Conservation (phyloP, 2,329 filamentous ascomycete genomes). For the Ceratocystis colombiana region DNA sequence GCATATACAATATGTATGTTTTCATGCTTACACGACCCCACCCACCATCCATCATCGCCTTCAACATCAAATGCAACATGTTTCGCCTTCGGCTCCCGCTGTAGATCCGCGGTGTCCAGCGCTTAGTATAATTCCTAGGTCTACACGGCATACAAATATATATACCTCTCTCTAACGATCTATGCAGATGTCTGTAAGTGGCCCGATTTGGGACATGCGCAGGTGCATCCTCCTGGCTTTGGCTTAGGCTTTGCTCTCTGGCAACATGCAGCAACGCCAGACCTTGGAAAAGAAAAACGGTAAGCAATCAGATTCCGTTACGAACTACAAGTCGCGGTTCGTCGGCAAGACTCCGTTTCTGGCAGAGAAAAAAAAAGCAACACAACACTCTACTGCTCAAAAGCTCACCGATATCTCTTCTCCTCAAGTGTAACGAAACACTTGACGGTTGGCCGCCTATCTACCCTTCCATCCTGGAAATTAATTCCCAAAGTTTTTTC, state of each 20-base stretch:
- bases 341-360: slow-evolving; percentile 3
- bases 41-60: slow-evolving; percentile 51
- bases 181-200: slow-evolving; percentile 34
- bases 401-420: too few species aligned
- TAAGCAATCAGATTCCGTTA: not conserved
- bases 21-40: too few species aligned
- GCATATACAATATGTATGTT: too few species aligned
- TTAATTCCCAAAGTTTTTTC: too few species aligned
- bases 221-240: slow-evolving; percentile 64
- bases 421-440: too few species aligned
- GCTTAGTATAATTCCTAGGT: slow-evolving; percentile 53
- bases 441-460: slow-evolving; percentile 31
- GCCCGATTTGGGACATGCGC: slow-evolving; percentile 57
- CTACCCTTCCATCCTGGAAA: slow-evolving; percentile 34
- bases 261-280: slow-evolving; percentile 14
- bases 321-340: slow-evolving; percentile 7
- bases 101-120: slow-evolving; percentile 69
- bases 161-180: slow-evolving; percentile 28
- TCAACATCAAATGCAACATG: slow-evolving; percentile 77
- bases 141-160: slow-evolving; percentile 33
- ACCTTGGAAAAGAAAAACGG: not conserved
- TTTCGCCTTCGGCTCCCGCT: slow-evolving; percentile 64
- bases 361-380: too few species aligned
- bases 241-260: slow-evolving; percentile 4
- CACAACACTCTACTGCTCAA: too few species aligned